Percentiles rank a stretch among this genome's conserved stretches.
These are phyloP conservation scores for Thinopyrum elongatum DNA, from an alignment of 176 grass and related monocot genomes.

Conservation along the genomic window DNA sequence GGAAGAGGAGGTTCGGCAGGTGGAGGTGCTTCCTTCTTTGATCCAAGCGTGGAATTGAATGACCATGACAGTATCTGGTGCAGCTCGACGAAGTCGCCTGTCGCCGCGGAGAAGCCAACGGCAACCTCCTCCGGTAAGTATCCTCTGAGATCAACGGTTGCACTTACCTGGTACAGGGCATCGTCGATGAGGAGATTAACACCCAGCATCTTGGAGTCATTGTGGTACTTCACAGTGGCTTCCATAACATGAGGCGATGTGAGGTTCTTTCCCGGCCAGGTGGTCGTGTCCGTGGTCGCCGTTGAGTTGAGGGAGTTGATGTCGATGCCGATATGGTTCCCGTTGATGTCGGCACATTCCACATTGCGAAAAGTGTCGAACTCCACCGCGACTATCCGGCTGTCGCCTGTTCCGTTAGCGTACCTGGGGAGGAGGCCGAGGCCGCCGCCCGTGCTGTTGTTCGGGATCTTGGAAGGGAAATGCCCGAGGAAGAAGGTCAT, in stretches of 20 bases:
- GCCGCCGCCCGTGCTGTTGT: fast-evolving
- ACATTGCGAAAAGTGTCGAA: conserved; percentile 23
- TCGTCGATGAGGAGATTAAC: too few relatives aligned
- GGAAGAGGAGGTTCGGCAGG: too few relatives aligned
- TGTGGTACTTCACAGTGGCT: conserved; percentile 23
- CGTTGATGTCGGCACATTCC: conserved; percentile 48
- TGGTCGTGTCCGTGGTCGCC: neutral
- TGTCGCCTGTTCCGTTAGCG: neutral
- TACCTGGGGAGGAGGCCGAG: conserved; percentile 22
- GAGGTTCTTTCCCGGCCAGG: neutral
- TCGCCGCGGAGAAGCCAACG: neutral
- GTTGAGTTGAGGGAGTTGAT: too few relatives aligned
- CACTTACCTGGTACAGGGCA: too few relatives aligned
- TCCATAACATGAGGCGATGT: neutral
- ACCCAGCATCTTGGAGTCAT: neutral
- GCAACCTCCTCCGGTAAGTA: neutral
- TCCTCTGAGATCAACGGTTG: too few relatives aligned
- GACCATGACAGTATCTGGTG: neutral
- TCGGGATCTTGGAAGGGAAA: neutral
- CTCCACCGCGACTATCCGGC: neutral
- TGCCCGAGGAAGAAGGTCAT: conserved; percentile 59
- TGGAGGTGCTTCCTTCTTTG: too few relatives aligned
- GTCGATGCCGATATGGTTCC: conserved; percentile 17
- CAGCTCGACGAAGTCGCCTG: neutral
- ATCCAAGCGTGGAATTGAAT: neutral